phyloP scores from a whole-genome alignment of 208 protist genomes.

The Herpetomonas samuelpessoai region DNA sequence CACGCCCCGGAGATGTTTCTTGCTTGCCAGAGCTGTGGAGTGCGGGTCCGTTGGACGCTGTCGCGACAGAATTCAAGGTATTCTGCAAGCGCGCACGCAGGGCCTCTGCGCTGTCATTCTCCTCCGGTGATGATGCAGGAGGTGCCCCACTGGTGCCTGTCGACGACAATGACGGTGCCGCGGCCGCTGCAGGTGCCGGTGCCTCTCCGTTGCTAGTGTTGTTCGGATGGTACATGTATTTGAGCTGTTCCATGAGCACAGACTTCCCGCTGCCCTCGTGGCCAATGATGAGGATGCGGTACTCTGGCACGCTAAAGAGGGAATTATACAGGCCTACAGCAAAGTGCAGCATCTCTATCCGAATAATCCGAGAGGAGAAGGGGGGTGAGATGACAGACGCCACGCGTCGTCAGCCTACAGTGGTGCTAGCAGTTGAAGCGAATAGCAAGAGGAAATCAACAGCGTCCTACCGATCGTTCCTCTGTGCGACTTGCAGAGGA shows the following conservation, averaged over 20 bases:
- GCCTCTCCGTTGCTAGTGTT: constrained; percentile 49
- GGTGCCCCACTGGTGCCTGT: background rate
- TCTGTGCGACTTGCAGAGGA: too few species aligned
- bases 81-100: background rate
- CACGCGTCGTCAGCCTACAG: too few species aligned
- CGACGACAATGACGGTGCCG: background rate
- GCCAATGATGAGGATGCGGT: constrained; percentile 93
- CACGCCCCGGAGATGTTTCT: background rate
- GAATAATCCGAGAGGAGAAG: too few species aligned
- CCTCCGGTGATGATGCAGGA: too few species aligned
- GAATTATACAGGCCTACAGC: constrained; percentile 51
- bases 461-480: too few species aligned
- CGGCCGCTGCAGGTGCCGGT: background rate
- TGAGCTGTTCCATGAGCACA: constrained; percentile 98
- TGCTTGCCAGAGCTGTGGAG: background rate
- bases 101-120: background rate
- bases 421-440: too few species aligned
- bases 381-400: too few species aligned
- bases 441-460: too few species aligned
- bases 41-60: background rate
- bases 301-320: constrained; percentile 82
- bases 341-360: constrained; percentile 57
- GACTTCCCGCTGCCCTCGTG: constrained; percentile 97
- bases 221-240: constrained; percentile 67
- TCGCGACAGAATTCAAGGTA: background rate